phyloP scores from a whole-genome alignment of 2,329 filamentous ascomycete genomes.

The Cercospora zeina region DNA sequence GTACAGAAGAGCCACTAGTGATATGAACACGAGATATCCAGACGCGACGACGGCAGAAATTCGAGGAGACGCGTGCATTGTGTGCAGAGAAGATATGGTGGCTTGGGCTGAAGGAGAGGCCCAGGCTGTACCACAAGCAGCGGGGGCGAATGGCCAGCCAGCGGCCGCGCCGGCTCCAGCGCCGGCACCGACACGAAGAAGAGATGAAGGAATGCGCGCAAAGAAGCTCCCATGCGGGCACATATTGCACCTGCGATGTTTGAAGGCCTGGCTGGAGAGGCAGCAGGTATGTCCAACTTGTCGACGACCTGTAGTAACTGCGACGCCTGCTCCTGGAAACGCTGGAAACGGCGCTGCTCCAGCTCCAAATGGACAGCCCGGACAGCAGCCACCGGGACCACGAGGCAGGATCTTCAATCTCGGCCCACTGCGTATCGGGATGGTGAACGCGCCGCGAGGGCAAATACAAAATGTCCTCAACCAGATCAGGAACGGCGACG shows the following conservation, averaged over 20 bases:
- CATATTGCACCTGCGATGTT: slow-evolving; percentile 88
- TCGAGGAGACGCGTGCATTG: slow-evolving; percentile 86
- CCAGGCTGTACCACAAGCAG: slow-evolving; percentile 36
- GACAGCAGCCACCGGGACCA: slow-evolving; percentile 40
- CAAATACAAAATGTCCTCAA: slow-evolving; percentile 47
- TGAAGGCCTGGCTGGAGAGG: slow-evolving; percentile 94
- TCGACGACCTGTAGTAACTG: slow-evolving; percentile 67
- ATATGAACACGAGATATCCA: slow-evolving; percentile 88
- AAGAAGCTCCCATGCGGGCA: slow-evolving; percentile 98
- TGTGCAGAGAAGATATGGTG: slow-evolving; percentile 94
- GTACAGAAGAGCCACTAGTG: slow-evolving; percentile 85
- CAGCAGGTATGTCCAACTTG: slow-evolving; percentile 98
- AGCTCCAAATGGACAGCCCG: slow-evolving; percentile 25
- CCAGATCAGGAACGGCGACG: slow-evolving; percentile 34
- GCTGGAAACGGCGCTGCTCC: slow-evolving; percentile 26
- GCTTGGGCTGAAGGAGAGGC: slow-evolving; percentile 59
- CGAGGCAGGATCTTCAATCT: slow-evolving; percentile 62
- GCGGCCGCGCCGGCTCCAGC: slow-evolving; percentile 7
- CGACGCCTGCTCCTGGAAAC: slow-evolving; percentile 20
- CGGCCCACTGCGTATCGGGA: slow-evolving; percentile 72
- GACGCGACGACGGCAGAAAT: slow-evolving; percentile 89
- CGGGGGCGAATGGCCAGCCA: slow-evolving; percentile 8
- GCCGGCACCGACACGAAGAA: slow-evolving; percentile 41
- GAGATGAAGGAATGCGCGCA: slow-evolving; percentile 79
- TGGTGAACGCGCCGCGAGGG: slow-evolving; percentile 58